phyloP scores from a whole-genome alignment of 75 land plant genomes.

The Cunninghamia lanceolata region DNA sequence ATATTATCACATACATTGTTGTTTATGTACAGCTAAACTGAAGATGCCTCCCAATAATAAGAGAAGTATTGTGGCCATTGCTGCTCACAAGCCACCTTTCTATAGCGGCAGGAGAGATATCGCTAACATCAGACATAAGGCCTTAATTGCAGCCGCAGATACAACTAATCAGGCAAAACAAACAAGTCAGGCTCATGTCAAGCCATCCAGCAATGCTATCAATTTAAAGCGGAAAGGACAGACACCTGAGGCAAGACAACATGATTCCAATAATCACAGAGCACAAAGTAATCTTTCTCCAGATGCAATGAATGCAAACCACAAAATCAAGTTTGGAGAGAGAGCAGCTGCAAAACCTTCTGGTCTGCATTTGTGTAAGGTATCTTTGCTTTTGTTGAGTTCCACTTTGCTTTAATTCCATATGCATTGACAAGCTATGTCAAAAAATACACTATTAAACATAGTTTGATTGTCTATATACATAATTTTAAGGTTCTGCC shows the following conservation, averaged over 20 bases:
- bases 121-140: not conserved
- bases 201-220: not conserved
- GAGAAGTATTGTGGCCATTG: not conserved
- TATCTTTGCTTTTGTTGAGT: not conserved
- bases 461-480: not conserved
- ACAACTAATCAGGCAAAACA: not conserved
- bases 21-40: not conserved
- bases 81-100: conserved; percentile 6
- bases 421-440: not conserved
- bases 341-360: not conserved
- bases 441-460: not conserved
- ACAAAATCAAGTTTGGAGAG: not conserved
- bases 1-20: not conserved
- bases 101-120: not conserved
- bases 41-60: not conserved
- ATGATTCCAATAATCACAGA: conserved; percentile 4
- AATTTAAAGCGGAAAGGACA: conserved; percentile 1
- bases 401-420: not conserved
- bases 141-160: conserved; percentile 8
- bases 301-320: not conserved
- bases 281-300: conserved; percentile 5
- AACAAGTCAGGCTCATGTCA: conserved; percentile 1
- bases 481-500: not conserved
- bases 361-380: conserved; percentile 5
- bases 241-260: not conserved